These are phyloP conservation scores for Geotrichum restrictum DNA, from an alignment of 1,139 yeast genomes.

Conservation along the genomic window DNA sequence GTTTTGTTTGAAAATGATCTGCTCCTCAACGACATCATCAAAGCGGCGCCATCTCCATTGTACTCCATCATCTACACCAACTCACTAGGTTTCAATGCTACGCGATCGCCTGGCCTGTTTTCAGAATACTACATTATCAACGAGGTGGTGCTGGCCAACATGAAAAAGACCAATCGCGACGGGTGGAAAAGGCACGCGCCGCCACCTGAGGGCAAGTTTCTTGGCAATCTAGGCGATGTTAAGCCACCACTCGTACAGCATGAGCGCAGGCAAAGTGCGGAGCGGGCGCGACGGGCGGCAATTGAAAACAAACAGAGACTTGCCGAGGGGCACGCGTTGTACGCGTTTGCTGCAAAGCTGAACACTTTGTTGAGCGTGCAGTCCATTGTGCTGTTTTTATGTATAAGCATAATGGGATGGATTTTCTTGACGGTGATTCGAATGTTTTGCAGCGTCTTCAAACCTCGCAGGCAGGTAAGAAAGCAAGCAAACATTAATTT, in stretches of 20 bases:
- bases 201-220: constrained; percentile 3
- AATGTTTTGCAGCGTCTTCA: background rate
- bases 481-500: background rate
- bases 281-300: background rate
- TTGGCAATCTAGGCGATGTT: constrained; percentile 7
- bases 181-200: constrained; percentile 28
- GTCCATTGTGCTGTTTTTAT: background rate
- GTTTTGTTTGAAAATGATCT: constrained; percentile 49
- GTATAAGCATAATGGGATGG: background rate
- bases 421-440: background rate
- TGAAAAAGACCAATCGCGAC: constrained; percentile 29
- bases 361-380: background rate
- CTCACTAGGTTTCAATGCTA: constrained; percentile 10
- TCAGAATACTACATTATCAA: constrained; percentile 29
- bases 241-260: constrained; percentile 6
- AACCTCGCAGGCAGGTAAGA: background rate
- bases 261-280: background rate
- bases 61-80: constrained; percentile 32
- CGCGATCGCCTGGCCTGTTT: constrained; percentile 12
- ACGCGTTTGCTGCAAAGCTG: background rate
- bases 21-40: constrained; percentile 37
- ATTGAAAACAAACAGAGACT: background rate
- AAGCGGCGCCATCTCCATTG: constrained; percentile 34
- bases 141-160: constrained; percentile 30
- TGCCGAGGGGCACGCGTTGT: background rate